Evolutionary conservation across 2,329 filamentous ascomycete species (phyloP).

Genomic region (Fusarium newnesense): DNA sequence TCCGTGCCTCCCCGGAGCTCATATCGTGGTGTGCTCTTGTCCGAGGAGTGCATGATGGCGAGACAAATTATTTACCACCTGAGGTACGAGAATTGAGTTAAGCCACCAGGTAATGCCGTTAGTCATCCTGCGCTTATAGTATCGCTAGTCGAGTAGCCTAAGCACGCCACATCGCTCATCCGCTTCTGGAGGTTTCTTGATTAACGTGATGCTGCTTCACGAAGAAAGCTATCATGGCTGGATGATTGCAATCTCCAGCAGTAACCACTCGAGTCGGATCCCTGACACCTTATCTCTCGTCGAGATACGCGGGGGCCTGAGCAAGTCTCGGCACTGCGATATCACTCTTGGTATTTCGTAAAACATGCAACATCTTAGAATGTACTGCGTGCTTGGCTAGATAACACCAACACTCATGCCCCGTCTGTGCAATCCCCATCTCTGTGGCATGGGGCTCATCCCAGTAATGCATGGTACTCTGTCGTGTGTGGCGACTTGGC

Average conservation of each 20-base stretch:
- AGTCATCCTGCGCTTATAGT: conserved; percentile 12
- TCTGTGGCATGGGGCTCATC: conserved; percentile 1
- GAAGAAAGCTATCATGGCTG: not conserved
- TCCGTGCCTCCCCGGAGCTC: not conserved
- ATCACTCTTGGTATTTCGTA: conserved; percentile 31
- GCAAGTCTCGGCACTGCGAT: conserved; percentile 15
- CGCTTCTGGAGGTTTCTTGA: not conserved
- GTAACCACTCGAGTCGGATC: not conserved
- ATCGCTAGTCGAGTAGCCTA: not conserved
- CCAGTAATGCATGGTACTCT: conserved; percentile 26
- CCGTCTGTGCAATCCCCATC: conserved; percentile 26
- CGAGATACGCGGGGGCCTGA: conserved; percentile 13
- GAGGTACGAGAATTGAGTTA: not conserved
- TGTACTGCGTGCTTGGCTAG: conserved; percentile 22
- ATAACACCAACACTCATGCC: conserved; percentile 30
- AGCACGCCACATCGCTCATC: conserved; percentile 3
- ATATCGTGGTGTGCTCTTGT: conserved; percentile 12
- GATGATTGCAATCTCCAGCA: not conserved
- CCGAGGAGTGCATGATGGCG: not conserved
- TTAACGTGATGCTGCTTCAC: not conserved
- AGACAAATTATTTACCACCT: not conserved
- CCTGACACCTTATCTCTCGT: conserved; percentile 6
- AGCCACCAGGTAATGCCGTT: conserved; percentile 10
- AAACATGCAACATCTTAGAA: conserved; percentile 3
- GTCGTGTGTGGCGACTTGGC: conserved; percentile 32